Percentiles rank a stretch among this genome's conserved stretches.
These are phyloP conservation scores for Nakazawaea molendinolei DNA, from an alignment of 805 yeast genomes.

Conservation along the genomic window DNA sequence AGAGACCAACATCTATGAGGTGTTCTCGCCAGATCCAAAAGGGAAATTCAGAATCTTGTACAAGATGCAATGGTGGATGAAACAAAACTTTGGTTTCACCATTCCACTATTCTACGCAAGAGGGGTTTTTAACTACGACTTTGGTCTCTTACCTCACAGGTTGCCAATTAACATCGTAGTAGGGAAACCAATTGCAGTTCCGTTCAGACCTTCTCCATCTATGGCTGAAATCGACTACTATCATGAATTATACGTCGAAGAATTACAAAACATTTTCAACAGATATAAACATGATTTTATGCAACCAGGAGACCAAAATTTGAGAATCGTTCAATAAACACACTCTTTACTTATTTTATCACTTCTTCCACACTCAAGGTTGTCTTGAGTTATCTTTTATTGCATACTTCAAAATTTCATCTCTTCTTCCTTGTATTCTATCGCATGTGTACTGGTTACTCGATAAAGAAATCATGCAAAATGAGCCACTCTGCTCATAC, in stretches of 20 bases:
- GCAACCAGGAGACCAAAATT: slow-evolving; percentile 2
- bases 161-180: slow-evolving; percentile 71
- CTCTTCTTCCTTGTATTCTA: too few relatives aligned
- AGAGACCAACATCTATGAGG: slow-evolving; percentile 57
- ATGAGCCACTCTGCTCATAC: too few relatives aligned
- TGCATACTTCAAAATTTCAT: too few relatives aligned
- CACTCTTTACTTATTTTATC: neutral
- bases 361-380: too few relatives aligned
- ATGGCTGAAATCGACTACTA: slow-evolving; percentile 53
- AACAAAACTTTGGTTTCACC: slow-evolving; percentile 71
- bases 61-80: slow-evolving; percentile 65
- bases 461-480: too few relatives aligned
- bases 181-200: slow-evolving; percentile 61
- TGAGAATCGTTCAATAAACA: slow-evolving; percentile 6
- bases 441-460: too few relatives aligned
- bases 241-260: slow-evolving; percentile 64
- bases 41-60: slow-evolving; percentile 31
- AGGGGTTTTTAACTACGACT: slow-evolving; percentile 87
- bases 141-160: slow-evolving; percentile 84
- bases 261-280: slow-evolving; percentile 55
- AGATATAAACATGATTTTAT: slow-evolving; percentile 51
- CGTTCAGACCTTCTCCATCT: slow-evolving; percentile 36
- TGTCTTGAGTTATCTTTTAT: too few relatives aligned
- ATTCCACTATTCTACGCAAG: slow-evolving; percentile 88
- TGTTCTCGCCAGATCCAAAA: slow-evolving; percentile 31